A percentile compares a stretch with the other conserved stretches of the same genome.
Evolutionary conservation across 176 grass and related monocot species (phyloP).

Genomic region (Bromus sterilis): DNA sequence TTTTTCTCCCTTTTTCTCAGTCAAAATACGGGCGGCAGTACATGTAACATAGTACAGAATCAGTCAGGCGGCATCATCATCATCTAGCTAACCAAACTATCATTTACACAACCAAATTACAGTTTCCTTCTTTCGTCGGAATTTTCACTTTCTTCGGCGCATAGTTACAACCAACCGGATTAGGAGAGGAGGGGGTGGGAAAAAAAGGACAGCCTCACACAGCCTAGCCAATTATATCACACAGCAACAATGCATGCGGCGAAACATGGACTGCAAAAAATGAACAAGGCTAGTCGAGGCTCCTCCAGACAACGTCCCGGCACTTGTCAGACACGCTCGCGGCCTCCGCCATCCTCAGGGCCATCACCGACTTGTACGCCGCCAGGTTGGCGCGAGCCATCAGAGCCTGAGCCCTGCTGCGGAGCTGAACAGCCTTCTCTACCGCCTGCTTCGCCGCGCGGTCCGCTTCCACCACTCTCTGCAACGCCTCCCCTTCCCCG

Average conservation of each 20-base stretch:
- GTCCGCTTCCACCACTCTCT: conserved; percentile 49
- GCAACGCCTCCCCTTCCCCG: conserved; percentile 46
- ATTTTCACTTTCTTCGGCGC: too few species aligned
- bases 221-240: neutral
- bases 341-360: neutral
- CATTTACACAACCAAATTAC: neutral
- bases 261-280: neutral
- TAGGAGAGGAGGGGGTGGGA: neutral
- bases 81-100: neutral
- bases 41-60: neutral
- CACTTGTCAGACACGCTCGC: neutral
- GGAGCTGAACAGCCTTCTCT: neutral
- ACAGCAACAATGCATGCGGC: neutral
- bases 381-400: neutral
- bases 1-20: neutral
- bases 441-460: neutral
- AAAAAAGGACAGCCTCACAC: neutral
- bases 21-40: neutral
- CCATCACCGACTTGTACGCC: neutral
- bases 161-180: neutral
- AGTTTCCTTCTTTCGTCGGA: too few species aligned
- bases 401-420: neutral
- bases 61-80: neutral
- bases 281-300: neutral
- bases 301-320: neutral